Evolutionary conservation across 1,284 basidiomycete genomes (phyloP), one percentile per base, ranked within the genome.

Genomic region (Tilletia walkeri): DNA sequence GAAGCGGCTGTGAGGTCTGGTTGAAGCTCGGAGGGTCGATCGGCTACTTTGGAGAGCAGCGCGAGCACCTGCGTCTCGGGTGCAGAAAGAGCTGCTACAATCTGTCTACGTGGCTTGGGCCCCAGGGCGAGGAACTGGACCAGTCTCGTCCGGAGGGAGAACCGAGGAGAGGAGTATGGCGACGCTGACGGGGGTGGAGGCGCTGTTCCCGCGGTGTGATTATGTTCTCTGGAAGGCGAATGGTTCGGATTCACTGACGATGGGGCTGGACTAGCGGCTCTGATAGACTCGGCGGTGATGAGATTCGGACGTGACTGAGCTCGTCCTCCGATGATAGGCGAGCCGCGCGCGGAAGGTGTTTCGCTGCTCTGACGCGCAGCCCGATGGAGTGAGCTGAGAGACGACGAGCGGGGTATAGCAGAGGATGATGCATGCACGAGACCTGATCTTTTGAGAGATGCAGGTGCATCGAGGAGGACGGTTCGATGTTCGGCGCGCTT

Each of bases 21-120:
- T 38, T 63, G 59, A 9, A 63, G 34, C 36, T 63, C 59, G 16
- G 59, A 10, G 14, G 59, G 59, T 5, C 59, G 30, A 16, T 63
- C 59, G 16, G 59, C 59, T 2, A 63, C 59, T 38, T 63, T 63
- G 36, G 59, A 41, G 2, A 63, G 34, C 7, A 63, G 59, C 16
- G 59, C 59, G 34, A 63, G 59, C 2, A 63, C 59, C 34, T 63
- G 59, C 12, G 59, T 63, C 59, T 63, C 59, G 38, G 59, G 59
- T 4, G 59, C 59, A 1, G 36, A 18, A 1, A 63, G 34, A 0
- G 59, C 59, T 38, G 59, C 59, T 14, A 63, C 59, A 36, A 63
- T 63, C 18, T 63, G 59, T 18, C 59, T 34, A 4, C 59, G 34
- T 12, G 34, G 59, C 59, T 63, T 63, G 59, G 59, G 34, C 7